Evolutionary conservation across 2,329 filamentous ascomycete genomes (phyloP), one percentile per base, ranked within the genome.

Genomic region (Bipolaris cookei): DNA sequence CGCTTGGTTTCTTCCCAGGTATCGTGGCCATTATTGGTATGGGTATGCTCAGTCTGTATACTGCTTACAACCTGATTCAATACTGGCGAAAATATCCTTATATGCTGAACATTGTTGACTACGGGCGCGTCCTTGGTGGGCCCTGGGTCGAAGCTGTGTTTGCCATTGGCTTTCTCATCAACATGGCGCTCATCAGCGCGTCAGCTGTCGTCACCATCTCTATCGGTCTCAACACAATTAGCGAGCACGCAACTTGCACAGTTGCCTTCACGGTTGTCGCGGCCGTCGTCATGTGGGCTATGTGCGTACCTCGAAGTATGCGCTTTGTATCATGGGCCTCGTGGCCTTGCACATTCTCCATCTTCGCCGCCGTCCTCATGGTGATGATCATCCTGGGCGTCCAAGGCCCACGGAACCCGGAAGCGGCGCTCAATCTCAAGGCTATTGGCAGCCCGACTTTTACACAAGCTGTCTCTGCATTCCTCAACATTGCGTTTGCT

Each of bases 61-160:
- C 68, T 8, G 69, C 68, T 11, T 72, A 70, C 54, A 70, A 69
- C 25, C 63, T 70, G n/a, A 51, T 72, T 11, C 67, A 70, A 35
- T 70, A 69, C 56, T 72, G 67, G 64, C 64, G 68, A n/a, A 69
- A 67, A 50, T 70, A 70, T 21, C 66, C 66, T 1, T 67, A 67
- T 51, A 69, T 72, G 63, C 63, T 67, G 37, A 70, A 72, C 48
- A 66, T 70, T 41, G 68, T 72, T 48, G 68, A 72, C 56, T 70
- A 69, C 44, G 68, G 68, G 25, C 65, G 68, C 37, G 66, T 67
- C 11, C 59, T 72, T 4, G 68, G 68, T 18, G 68, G 69, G 2
- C 67, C 64, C 6, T 66, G 62, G 62, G 49, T 67, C 25, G 69
- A 72, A 50, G 59, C 50, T n/a, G 59, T 72, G 30, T 67, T 72